Base-by-base conservation (phyloP, 139 green algal genomes). In the Nannochloris sp. region DNA sequence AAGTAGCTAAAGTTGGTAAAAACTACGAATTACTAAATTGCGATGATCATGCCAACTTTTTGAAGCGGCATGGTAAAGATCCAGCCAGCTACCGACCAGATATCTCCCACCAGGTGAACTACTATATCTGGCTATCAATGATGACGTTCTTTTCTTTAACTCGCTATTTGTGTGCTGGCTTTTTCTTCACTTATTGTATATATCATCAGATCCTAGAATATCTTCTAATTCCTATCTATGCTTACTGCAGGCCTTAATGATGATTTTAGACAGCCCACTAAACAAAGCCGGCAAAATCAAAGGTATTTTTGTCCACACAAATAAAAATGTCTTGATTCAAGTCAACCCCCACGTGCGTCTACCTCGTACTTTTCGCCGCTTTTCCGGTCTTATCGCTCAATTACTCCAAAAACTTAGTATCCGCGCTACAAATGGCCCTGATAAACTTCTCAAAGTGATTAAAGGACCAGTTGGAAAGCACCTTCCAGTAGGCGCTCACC, bases 381-480 rank as follows among this genome's bases (percentile, higher is more conserved):
- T 98, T 77, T 90, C 80, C 45, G 93, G 93, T 31, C 82, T 98
- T 15, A 90, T 97, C 81, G 84, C 86, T 61, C 94, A 99, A 81
- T 84, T 99, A 68, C 86, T 99, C 65, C 91, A 99, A 76, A 98
- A 98, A 80, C 83, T 99, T 32, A 91, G 78, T 80, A 96, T 99
- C 33, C 77, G 93, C 0, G 81, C 94, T 7, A 90, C 85, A 32
- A 97, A 97, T 67, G 92, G 93, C 1, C 86, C 92, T 10, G 89
- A 97, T 64, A 97, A 96, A 68, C 84, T 99, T 10, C 75, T 99
- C 29, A 90, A 90, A 70, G 92, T 95, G 27, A 68, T 97, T 38
- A 97, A 96, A 72, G 84, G 85, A 24, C 90, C 88, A 8, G 88
- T 97, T 3, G 91, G 86, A 6, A 88, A 87, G 56, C 81, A 95